Base-by-base conservation (phyloP, 106 monocot genomes). In the Phalaenopsis aphrodite region DNA sequence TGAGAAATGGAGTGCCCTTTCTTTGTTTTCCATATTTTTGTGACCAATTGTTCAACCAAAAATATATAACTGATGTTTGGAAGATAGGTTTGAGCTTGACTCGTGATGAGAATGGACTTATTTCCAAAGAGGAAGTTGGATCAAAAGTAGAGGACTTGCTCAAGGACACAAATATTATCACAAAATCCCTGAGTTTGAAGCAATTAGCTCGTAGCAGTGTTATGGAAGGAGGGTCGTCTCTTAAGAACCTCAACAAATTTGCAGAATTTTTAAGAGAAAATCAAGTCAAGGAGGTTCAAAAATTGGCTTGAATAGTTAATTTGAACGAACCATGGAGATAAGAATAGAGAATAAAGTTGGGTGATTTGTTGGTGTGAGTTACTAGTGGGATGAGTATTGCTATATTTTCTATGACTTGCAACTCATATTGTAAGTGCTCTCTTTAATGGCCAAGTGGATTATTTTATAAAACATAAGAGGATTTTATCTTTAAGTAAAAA, bases 61-160 rank as follows among this genome's bases (percentile, higher is more conserved):
- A 78, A 56, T 89, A 81, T 68, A 84, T 86, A n/a, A 84, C 83
- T 23, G 77, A 81, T 61, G 76, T 42, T 19, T 86, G 88, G 88
- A 85, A 21, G 77, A 77, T 41, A 6, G 79, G 79, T 5, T 23
- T 80, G 45, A 68, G 68, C 3, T 12, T 80, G 43, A 21, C 5
- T 68, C 79, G 12, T 36, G 71, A 69, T 49, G 71, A 43, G 15
- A 18, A 24, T 49, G 79, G 69, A 2, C 5, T 69, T 3, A 9
- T 69, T 30, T 69, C 69, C 11, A 69, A n/a, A 9, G 69, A 69
- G 37, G 37, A 69, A 3, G 69, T 69, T 12, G 0, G 10, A 12
- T 37, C 11, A 12, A 69, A 39, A 39, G 69, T 69, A 1, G 69
- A 38, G 10, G 11, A 69, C 38, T 5, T 69, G 11, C 10, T 69